Evolutionary conservation across 441 rosid species (phyloP).

Genomic region (Erodium trifolium): DNA sequence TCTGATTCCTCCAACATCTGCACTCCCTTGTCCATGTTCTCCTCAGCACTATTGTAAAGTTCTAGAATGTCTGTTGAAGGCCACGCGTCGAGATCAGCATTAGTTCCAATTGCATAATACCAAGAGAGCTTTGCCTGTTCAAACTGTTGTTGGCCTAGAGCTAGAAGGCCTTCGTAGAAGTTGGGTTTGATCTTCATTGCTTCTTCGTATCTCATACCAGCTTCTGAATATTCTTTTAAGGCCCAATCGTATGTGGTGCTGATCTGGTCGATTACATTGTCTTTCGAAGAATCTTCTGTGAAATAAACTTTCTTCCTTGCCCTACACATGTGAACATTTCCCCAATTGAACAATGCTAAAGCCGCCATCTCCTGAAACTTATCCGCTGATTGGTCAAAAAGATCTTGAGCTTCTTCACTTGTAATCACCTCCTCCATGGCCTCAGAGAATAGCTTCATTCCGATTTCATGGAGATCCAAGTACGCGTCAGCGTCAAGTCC

Average conservation of each 20-base stretch:
- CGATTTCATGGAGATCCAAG: constrained; percentile 86
- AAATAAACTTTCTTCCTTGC: constrained; percentile 67
- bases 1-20: constrained; percentile 88
- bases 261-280: constrained; percentile 43
- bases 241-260: constrained; percentile 68
- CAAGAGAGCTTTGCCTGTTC: constrained; percentile 92
- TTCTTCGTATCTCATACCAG: constrained; percentile 61
- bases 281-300: constrained; percentile 61
- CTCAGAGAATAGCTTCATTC: constrained; percentile 84
- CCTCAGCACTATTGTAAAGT: constrained; percentile 87
- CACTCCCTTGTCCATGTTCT: constrained; percentile 83
- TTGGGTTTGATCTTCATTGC: constrained; percentile 78
- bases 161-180: constrained; percentile 77
- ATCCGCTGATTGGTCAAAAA: constrained; percentile 71
- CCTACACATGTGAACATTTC: constrained; percentile 86
- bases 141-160: constrained; percentile 83
- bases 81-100: constrained; percentile 50
- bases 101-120: constrained; percentile 70
- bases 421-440: constrained; percentile 90
- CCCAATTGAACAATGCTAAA: constrained; percentile 91
- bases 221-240: constrained; percentile 49
- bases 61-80: constrained; percentile 62
- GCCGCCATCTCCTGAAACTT: constrained; percentile 99
- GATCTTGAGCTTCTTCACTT: constrained; percentile 76
- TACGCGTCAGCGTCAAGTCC: constrained; percentile 91